Evolutionary conservation across 768 basidiomycete species (phyloP).

Genomic region (Suillus hirtellus): DNA sequence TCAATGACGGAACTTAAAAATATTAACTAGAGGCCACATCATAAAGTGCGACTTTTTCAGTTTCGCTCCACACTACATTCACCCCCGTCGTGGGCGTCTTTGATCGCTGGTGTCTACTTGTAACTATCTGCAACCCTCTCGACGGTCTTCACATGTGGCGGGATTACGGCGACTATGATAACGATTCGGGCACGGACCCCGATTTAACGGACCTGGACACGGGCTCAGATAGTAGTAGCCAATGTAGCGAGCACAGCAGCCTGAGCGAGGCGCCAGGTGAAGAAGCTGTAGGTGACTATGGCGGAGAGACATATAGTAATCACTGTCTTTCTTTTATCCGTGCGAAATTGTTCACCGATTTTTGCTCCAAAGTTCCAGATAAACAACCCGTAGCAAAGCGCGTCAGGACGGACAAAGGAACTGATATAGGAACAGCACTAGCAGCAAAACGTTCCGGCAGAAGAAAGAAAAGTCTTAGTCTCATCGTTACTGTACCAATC

Average conservation of each 20-base stretch:
- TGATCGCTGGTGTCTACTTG: too few species aligned
- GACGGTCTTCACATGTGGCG: not conserved
- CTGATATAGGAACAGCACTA: not conserved
- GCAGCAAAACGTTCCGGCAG: not conserved
- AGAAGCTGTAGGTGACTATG: not conserved
- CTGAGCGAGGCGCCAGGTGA: not conserved
- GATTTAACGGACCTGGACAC: not conserved
- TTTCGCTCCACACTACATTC: not conserved
- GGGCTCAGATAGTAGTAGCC: not conserved
- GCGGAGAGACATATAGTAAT: not conserved
- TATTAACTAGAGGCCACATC: not conserved
- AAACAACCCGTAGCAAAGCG: slow-evolving; percentile 1
- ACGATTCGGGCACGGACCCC: not conserved
- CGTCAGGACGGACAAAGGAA: not conserved
- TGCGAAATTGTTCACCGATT: not conserved
- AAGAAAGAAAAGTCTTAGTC: slow-evolving; percentile 13
- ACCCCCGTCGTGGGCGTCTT: not conserved
- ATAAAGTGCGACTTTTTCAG: not conserved
- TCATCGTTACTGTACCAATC: slow-evolving; percentile 22
- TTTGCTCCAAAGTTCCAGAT: not conserved
- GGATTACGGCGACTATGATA: not conserved
- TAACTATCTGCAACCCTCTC: not conserved
- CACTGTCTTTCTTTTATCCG: not conserved
- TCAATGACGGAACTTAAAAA: not conserved
- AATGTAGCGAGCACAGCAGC: not conserved